Conservation (phyloP, 768 basidiomycete species). For the Tremella mesenterica region DNA sequence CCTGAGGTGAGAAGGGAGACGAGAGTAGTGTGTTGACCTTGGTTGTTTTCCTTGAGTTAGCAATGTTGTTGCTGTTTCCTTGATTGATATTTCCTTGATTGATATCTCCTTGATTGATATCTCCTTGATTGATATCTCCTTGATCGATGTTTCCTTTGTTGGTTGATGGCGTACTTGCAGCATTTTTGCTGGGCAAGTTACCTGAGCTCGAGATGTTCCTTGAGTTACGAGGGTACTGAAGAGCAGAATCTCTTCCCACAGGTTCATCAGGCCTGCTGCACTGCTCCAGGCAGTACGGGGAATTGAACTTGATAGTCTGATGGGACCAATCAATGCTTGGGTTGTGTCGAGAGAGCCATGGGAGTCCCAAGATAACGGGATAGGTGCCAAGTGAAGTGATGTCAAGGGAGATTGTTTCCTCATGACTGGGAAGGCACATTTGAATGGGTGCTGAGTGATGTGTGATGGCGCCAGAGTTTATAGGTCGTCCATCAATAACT, state of each 20-base stretch:
- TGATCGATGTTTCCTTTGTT: background rate
- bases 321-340: too few relatives aligned
- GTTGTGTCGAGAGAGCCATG: too few relatives aligned
- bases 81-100: background rate
- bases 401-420: constrained; percentile 3
- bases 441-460: background rate
- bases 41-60: background rate
- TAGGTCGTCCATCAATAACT: constrained; percentile 10
- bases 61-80: background rate
- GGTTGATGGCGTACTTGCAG: constrained; percentile 2
- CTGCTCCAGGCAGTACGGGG: background rate
- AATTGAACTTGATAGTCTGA: too few relatives aligned
- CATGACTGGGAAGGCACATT: background rate
- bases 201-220: too few relatives aligned
- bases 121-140: background rate
- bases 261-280: background rate
- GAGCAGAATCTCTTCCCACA: background rate
- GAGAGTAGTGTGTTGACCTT: background rate
- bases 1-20: too few relatives aligned
- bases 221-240: background rate
- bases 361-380: too few relatives aligned
- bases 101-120: background rate
- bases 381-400: constrained; percentile 3
- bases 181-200: constrained; percentile 2
- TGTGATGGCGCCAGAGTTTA: too few relatives aligned